A percentile compares a stretch with the other conserved stretches of the same genome.
phyloP scores from a whole-genome alignment of 257 asterid species.

The Capsicum baccatum region DNA sequence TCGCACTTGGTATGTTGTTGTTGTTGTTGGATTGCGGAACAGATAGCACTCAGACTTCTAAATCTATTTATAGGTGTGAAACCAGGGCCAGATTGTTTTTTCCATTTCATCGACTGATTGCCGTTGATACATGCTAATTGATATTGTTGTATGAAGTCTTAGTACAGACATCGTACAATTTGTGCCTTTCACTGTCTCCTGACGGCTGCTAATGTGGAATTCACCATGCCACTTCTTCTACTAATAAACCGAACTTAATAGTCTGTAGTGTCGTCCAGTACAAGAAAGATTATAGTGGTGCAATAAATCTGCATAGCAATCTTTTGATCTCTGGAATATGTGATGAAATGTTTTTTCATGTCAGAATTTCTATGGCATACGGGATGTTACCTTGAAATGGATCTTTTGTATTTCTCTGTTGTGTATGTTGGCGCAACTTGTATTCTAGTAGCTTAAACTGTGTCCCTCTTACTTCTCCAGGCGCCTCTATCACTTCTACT shows the following conservation, averaged over 20 bases:
- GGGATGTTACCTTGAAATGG: neutral
- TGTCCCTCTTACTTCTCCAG: neutral
- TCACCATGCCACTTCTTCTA: conserved; percentile 5
- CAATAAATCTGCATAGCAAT: neutral
- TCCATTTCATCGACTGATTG: neutral
- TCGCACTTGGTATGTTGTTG: no score
- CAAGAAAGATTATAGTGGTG: neutral
- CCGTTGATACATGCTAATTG: neutral
- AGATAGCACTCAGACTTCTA: neutral
- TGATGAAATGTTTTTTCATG: conserved; percentile 1
- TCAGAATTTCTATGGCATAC: neutral
- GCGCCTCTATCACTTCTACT: neutral
- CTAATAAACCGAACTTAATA: neutral
- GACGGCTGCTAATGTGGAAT: neutral
- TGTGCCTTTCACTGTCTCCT: neutral
- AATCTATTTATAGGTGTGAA: neutral
- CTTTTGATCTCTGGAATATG: neutral
- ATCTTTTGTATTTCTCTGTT: conserved; percentile 8
- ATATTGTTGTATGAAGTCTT: neutral
- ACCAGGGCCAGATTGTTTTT: neutral
- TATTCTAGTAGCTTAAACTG: conserved; percentile 9
- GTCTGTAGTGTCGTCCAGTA: neutral
- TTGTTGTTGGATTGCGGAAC: no score
- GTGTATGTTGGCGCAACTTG: neutral
- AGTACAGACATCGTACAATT: neutral